Evolutionary conservation across 257 asterid genomes (phyloP), one percentile per base, ranked within the genome.

Genomic region (Ophiorrhiza pumila): DNA sequence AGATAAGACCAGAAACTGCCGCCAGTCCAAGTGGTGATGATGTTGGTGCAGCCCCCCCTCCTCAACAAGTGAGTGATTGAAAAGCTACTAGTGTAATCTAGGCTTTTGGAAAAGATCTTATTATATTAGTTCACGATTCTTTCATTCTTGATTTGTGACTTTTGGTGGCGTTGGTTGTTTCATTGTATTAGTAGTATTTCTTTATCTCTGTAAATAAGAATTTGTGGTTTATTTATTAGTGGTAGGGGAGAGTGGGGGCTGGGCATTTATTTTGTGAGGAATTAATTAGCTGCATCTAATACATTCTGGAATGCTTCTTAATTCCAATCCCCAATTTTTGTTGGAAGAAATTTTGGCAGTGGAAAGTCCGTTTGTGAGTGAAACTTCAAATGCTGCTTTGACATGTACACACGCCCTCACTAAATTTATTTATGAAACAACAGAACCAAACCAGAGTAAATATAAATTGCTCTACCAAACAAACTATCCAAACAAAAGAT

Each of bases 21-120:
- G 71, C 82, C 13, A 83, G 91, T 82, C 86, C 96, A 0, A 96
- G 91, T 7, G 89, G 91, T 7, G 89, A 82, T 59, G 96, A 86
- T 10, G 89, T 73, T 32, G 83, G 65, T 34, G 74, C 73, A 10
- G 80, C 71, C 1, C 77, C 1, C 77, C 42, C 31, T 73, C 82
- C 29, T 86, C 93, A 18, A 71, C 89, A 31, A 86, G 83, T 67
- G 31, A 86, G 83, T 67, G 93, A 82, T 76, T 89, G 70, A 61
- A 22, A 22, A 20, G 27, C 47, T 49, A 11, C 4, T n/a, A n/a
- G n/a, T n/a, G n/a, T n/a, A 69, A 18, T 39, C 20, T 43, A 29
- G 47, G 65, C 8, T 50, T 56, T 58, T 53, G 60, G 58, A 50
- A 22, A 52, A 39, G 23, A 74, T 11, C 20, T 13, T 23, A n/a